These are phyloP conservation scores for Bidens hawaiensis DNA, from an alignment of 140 eudicot species.

Conservation along the genomic window DNA sequence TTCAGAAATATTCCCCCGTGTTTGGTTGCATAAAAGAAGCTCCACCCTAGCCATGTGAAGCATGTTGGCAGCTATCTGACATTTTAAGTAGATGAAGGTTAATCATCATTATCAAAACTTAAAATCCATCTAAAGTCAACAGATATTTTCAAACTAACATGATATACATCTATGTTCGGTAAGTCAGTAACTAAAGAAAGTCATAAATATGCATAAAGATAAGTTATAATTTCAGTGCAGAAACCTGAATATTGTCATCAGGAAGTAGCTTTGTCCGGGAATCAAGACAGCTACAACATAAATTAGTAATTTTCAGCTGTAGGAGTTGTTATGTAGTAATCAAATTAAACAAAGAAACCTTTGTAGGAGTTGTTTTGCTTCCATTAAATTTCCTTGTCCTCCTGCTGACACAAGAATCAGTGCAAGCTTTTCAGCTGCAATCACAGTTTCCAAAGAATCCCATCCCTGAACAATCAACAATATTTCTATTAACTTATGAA, in stretches of 20 bases:
- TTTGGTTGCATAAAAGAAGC: constrained; percentile 38
- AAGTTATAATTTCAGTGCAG: background rate
- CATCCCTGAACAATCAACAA: constrained; percentile 55
- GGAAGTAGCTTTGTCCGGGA: constrained; percentile 63
- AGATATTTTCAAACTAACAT: background rate
- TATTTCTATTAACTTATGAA: background rate
- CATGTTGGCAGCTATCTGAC: constrained; percentile 75
- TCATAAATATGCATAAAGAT: background rate
- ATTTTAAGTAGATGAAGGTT: background rate
- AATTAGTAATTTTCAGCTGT: constrained; percentile 5
- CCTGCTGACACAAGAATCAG: constrained; percentile 54
- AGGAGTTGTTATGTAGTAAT: background rate
- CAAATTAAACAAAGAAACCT: constrained; percentile 34
- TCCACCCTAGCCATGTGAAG: constrained; percentile 67
- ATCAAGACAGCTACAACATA: constrained; percentile 67
- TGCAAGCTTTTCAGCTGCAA: constrained; percentile 85
- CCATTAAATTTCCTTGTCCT: constrained; percentile 40
- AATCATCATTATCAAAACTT: background rate
- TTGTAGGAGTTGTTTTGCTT: constrained; percentile 71
- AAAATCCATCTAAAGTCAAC: background rate
- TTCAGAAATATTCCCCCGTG: constrained; percentile 31
- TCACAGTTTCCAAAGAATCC: constrained; percentile 78
- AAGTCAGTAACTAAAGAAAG: background rate
- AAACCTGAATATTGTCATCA: constrained; percentile 79
- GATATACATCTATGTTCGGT: background rate